phyloP scores from a whole-genome alignment of 1,139 yeast genomes.

The Kodamaea arcana region DNA sequence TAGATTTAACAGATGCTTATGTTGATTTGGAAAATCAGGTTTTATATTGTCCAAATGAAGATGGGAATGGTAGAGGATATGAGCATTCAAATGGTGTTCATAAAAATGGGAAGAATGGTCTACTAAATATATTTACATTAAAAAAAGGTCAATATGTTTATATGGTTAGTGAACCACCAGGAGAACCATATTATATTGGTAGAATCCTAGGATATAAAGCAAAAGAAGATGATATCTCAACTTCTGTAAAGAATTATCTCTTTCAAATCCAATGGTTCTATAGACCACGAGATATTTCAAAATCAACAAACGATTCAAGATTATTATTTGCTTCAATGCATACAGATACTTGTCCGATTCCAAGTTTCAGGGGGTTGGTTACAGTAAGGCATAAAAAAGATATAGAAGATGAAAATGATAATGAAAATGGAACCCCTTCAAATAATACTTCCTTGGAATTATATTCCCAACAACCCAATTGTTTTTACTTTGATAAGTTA shows the following conservation, averaged over 20 bases:
- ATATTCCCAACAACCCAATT: constrained; percentile 57
- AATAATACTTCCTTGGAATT: constrained; percentile 31
- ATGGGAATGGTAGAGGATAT: constrained; percentile 7
- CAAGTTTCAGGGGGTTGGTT: constrained; percentile 73
- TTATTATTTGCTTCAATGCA: constrained; percentile 82
- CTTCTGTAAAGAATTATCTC: constrained; percentile 44
- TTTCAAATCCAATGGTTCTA: constrained; percentile 90
- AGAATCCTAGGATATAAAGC: constrained; percentile 71
- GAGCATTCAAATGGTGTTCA: constrained; percentile 8
- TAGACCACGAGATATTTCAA: constrained; percentile 80
- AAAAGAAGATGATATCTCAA: constrained; percentile 15
- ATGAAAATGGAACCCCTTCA: constrained; percentile 12
- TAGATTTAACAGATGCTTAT: constrained; percentile 33
- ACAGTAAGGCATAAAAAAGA: constrained; percentile 65
- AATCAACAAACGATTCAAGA: constrained; percentile 66
- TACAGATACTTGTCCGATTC: constrained; percentile 75
- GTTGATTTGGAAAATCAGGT: constrained; percentile 30
- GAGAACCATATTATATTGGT: constrained; percentile 91
- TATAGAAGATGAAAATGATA: constrained; percentile 39
- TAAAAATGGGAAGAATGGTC: constrained; percentile 12
- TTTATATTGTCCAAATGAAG: constrained; percentile 33
- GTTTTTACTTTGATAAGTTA: constrained; percentile 80
- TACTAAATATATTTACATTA: constrained; percentile 21
- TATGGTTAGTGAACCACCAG: constrained; percentile 89
- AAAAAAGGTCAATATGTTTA: constrained; percentile 67